These are phyloP conservation scores for Oenanthe sinensis DNA, from an alignment of 129 eudicot species.

Conservation along the genomic window DNA sequence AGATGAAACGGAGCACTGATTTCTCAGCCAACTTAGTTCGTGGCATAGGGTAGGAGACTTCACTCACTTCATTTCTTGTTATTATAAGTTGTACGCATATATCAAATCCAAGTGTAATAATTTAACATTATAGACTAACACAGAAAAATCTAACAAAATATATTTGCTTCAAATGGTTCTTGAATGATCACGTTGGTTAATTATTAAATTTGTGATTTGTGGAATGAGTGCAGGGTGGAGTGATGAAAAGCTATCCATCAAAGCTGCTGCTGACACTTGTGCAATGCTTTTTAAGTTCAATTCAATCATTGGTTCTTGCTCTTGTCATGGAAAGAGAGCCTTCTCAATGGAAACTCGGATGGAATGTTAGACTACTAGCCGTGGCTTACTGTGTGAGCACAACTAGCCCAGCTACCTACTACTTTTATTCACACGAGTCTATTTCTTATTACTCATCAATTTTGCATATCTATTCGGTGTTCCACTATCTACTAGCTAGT, in stretches of 20 bases:
- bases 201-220: background rate
- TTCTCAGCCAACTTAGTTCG: background rate
- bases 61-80: background rate
- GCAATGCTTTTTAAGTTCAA: slow-evolving; percentile 51
- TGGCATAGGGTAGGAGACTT: background rate
- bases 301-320: slow-evolving; percentile 58
- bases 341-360: slow-evolving; percentile 58
- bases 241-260: slow-evolving; percentile 54
- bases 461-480: background rate
- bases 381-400: slow-evolving; percentile 58
- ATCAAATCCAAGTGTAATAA: too few relatives aligned
- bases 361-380: slow-evolving; percentile 54
- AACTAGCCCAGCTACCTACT: background rate
- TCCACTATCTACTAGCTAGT: background rate
- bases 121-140: too few relatives aligned
- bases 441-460: background rate
- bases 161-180: background rate
- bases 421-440: background rate
- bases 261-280: slow-evolving; percentile 48
- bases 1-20: background rate
- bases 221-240: slow-evolving; percentile 34
- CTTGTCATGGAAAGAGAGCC: slow-evolving; percentile 47
- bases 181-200: background rate
- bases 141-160: too few relatives aligned
- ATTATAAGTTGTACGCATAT: background rate